Evolutionary conservation across 2,329 filamentous ascomycete genomes (phyloP), one percentile per base, ranked within the genome.

Genomic region (Aureobasidium subglaciale): DNA sequence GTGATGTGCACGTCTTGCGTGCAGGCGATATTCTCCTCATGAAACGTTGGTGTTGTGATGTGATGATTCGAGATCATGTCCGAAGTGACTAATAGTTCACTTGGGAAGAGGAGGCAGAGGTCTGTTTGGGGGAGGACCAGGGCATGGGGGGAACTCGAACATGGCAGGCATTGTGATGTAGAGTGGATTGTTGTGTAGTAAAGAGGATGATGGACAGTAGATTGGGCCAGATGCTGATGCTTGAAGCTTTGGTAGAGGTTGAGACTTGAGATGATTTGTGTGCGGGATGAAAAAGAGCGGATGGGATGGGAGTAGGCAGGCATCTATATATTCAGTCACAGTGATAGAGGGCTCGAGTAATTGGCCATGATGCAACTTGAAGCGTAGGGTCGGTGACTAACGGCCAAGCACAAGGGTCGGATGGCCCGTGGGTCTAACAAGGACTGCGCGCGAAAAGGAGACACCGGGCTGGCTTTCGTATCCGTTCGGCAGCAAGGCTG

Each of bases 111-210:
- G 73, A 61, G 74, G 74, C 43, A 76, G 67, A 63, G 74, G 74
- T 56, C 74, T 68, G 55, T 71, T 75, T 60, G 74, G 74, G 64
- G 74, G 73, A 59, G 74, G 74, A 55, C 73, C 73, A 37, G 74
- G 74, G 68, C 72, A 75, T 29, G 74, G 74, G 58, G 73, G 73
- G 41, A 75, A 71, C 64, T 71, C 74, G 57, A 56, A n/a, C 35
- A 72, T 64, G 56, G 62, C 61, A 64, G 67, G 66, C 67, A 69
- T 74, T 66, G 67, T 70, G 62, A 20, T 10, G 56, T 24, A 27
- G 35, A 20, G 46, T 30, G 29, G 49, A 30, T 45, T 10, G 10
- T 27, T 34, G 50, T n/a, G 9, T 38, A 16, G 35, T 38, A 27
- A 43, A 41, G 45, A 43, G 16, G 30, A 53, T 9, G 27, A 43